These are phyloP conservation scores for Penicillium sp. DNA, from an alignment of 2,329 filamentous ascomycete species.

Conservation along the genomic window DNA sequence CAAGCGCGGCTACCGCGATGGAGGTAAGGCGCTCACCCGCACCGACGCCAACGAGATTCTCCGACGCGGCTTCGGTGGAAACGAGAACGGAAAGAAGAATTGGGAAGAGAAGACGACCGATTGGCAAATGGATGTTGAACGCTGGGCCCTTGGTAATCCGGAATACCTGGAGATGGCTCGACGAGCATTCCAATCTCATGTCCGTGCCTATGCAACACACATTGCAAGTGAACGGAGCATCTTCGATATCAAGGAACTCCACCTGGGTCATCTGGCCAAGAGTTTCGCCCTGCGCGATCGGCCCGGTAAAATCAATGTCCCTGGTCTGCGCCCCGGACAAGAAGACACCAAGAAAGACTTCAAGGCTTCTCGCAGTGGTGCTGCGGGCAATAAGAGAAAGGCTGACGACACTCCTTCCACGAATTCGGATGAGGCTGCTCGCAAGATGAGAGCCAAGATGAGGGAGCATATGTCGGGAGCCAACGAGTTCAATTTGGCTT, in stretches of 20 bases:
- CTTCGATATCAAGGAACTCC: constrained; percentile 88
- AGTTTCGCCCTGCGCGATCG: constrained; percentile 86
- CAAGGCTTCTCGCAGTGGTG: constrained; percentile 42
- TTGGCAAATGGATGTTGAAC: constrained; percentile 62
- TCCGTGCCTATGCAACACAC: constrained; percentile 93
- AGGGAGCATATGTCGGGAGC: constrained; percentile 51
- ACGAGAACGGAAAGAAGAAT: constrained; percentile 44
- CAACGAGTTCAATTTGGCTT: constrained; percentile 58
- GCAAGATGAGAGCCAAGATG: constrained; percentile 54
- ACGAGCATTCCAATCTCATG: constrained; percentile 83
- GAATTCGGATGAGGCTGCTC: constrained; percentile 45
- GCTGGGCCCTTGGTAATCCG: constrained; percentile 61
- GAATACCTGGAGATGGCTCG: constrained; percentile 75
- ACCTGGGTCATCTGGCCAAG: constrained; percentile 91
- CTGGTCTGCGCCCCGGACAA: constrained; percentile 49
- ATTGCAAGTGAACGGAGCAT: constrained; percentile 75
- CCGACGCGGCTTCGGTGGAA: constrained; percentile 59
- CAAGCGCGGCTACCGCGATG: constrained; percentile 64
- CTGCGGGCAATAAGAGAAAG: constrained; percentile 38
- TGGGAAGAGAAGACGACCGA: constrained; percentile 67
- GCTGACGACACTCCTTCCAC: constrained; percentile 26
- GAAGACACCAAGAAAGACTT: constrained; percentile 47
- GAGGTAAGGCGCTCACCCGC: constrained; percentile 60
- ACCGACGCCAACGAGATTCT: constrained; percentile 64
- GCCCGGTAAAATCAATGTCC: constrained; percentile 68